Evolutionary conservation across 202 grass and related monocot genomes (phyloP), one percentile per base, ranked within the genome.

Genomic region (Elaeis oleifera): DNA sequence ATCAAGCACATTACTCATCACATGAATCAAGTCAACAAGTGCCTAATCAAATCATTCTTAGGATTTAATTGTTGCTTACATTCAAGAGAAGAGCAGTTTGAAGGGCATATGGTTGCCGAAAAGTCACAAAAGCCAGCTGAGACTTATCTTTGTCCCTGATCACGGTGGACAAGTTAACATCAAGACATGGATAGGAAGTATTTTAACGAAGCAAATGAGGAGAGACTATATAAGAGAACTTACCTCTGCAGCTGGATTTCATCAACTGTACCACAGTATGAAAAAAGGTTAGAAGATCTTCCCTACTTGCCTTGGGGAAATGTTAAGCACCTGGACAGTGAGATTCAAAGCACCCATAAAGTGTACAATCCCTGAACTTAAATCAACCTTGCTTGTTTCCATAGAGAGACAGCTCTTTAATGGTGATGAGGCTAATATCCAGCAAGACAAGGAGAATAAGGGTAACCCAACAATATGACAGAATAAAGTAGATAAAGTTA

Each of bases 161-260:
- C 28, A 61, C n/a, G 18, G 25, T 8, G 8, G 49, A 18, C 2
- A 63, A 63, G 22, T 39, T 62, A 21, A 49, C 19, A 70, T 11
- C 18, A 55, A 54, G 24, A 26, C 14, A 44, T 67, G 18, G 50
- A 57, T 67, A 26, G 28, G 8, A 36, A 56, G 27, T 49, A 55
- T 13, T 68, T 52, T 53, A 31, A 62, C 29, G 44, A 5, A 18
- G 52, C 27, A 22, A 65, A 14, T 25, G 16, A 61, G 3, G 20
- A 6, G 18, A 28, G 21, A 26, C 3, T 36, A 18, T 0, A 77
- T n/a, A 62, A 6, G 24, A 27, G 22, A 70, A 56, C 14, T 73
- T 73, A 79, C 77, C 69, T 56, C 22, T 68, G 50, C 53, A 79
- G 8, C 54, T 68, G n/a, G 62, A 79, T 73, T n/a, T 79, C 39